Base-by-base conservation (phyloP, 176 grass and related monocot species). In the Oryza brachyantha region DNA sequence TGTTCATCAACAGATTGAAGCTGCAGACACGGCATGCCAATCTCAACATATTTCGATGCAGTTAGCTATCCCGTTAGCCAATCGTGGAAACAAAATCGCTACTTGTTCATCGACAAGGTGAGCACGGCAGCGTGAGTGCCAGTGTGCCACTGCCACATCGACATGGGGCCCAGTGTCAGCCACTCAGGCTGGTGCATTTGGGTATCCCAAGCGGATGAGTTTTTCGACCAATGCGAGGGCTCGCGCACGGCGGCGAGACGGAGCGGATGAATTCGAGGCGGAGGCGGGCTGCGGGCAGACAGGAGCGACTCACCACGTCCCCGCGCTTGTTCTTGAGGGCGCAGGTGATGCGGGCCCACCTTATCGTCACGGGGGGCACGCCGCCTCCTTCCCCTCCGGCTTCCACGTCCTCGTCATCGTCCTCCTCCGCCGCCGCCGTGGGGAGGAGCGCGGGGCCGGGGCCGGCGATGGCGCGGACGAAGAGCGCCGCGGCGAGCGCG, bases 291-390 rank as follows among this genome's bases (percentile, higher is more conserved):
- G n/a, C n/a, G n/a, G n/a, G n/a, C n/a, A n/a, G n/a, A n/a, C n/a
- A n/a, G n/a, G n/a, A 26, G 27, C 0, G 60, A 64, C 89, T 88
- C 63, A 97, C 92, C 79, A 84, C 79, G 22, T 80, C 79, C 35
- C 89, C 89, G 40, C 70, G 87, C 73, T 94, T 98, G 86, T 91
- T 91, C 64, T 91, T 85, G 31, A 94, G 88, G 27, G 92, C 82
- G 80, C 92, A 98, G 58, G 92, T 89, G 81, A 98, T 74, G 50
- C 81, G 73, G 35, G 61, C 75, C 96, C 96, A 94, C 29, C 83
- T 64, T 22, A 98, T 89, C 62, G 86, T 87, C 28, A 98, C 89
- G 29, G 92, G 90, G 8, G 43, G 36, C 29, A 98, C 83, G 17
- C 54, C 69, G n/a, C 37, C 77, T 4, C 14, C 71, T 9, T 32